Evolutionary conservation across 352 stramenopile genomes (phyloP), one percentile per base, ranked within the genome.

Genomic region (Phytophthora capsici): DNA sequence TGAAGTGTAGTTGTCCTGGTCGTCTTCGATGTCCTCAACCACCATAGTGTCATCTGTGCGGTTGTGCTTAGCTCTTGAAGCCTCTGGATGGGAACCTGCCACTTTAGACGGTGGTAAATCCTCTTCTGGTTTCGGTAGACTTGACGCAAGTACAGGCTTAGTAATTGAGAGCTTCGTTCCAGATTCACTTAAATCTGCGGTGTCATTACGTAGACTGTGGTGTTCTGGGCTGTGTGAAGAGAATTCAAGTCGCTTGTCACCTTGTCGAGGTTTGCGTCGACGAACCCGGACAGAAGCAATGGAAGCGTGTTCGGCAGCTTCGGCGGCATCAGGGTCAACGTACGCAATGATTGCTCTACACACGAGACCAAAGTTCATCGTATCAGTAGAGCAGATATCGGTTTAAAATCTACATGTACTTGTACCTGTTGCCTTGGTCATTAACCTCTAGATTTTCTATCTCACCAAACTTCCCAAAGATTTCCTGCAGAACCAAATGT

Each of bases 331-430:
- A 36, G 51, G 40, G 51, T 37, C 57, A 14, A 13, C 4, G 41
- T 74, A 84, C 6, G 75, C 72, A 12, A 78, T 49, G 16, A 84
- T 79, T 16, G 75, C 75, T 61, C 66, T 73, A 34, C 2, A 6
- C 16, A 58, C 7, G 22, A 20, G 12, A 46, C 41, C 4, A 43
- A 4, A n/a, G 6, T 3, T 19, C 14, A 10, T 3, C 28, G 8
- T 14, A 34, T 34, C 10, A 34, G 28, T 34, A n/a, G n/a, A n/a
- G n/a, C n/a, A n/a, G n/a, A n/a, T n/a, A n/a, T n/a, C n/a, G n/a
- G n/a, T n/a, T n/a, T n/a, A n/a, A n/a, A n/a, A n/a, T n/a, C n/a
- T n/a, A n/a, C n/a, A n/a, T n/a, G n/a, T n/a, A n/a, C 2, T 14
- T 22, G 14, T 63, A 73, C 66, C 66, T 70, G 53, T 73, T 77